phyloP scores from a whole-genome alignment of 2,329 filamentous ascomycete species.

The Plenodomus lindquistii region DNA sequence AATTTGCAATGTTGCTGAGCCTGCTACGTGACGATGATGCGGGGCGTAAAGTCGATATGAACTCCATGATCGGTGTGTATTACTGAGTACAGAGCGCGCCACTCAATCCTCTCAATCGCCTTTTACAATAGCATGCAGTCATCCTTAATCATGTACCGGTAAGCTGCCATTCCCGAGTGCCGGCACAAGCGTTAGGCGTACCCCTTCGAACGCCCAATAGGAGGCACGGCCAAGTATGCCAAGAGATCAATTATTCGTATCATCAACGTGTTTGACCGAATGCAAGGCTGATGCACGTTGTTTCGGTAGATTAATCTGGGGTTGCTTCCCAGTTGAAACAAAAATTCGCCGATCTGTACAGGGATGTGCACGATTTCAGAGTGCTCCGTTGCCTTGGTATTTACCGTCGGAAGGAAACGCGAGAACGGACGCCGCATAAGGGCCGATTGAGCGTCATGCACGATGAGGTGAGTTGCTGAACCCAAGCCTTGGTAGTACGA shows the following conservation, averaged over 20 bases:
- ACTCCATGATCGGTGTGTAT: no score
- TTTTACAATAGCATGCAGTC: no score
- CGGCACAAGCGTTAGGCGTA: not conserved
- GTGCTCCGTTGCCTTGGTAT: slow-evolving; percentile 9
- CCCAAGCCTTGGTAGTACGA: slow-evolving; percentile 5
- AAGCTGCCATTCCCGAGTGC: not conserved
- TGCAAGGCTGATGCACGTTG: slow-evolving; percentile 6
- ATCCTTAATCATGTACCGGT: not conserved
- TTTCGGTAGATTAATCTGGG: slow-evolving; percentile 2
- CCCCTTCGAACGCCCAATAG: not conserved
- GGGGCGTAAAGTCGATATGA: no score
- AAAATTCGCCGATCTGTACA: slow-evolving; percentile 9
- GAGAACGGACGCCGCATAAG: slow-evolving; percentile 6
- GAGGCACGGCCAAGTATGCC: not conserved
- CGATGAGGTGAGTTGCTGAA: slow-evolving; percentile 7
- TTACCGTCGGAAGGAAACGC: slow-evolving; percentile 13
- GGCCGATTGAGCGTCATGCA: slow-evolving; percentile 7
- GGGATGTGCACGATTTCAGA: slow-evolving; percentile 15
- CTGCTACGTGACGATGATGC: no score
- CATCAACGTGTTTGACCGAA: not conserved
- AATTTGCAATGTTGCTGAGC: no score
- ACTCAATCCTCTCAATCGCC: no score
- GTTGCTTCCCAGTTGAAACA: slow-evolving; percentile 14
- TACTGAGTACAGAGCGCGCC: no score
- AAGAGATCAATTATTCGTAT: not conserved